Conservation (phyloP, 2,329 filamentous ascomycete species). For the Aspergillus japonicus region DNA sequence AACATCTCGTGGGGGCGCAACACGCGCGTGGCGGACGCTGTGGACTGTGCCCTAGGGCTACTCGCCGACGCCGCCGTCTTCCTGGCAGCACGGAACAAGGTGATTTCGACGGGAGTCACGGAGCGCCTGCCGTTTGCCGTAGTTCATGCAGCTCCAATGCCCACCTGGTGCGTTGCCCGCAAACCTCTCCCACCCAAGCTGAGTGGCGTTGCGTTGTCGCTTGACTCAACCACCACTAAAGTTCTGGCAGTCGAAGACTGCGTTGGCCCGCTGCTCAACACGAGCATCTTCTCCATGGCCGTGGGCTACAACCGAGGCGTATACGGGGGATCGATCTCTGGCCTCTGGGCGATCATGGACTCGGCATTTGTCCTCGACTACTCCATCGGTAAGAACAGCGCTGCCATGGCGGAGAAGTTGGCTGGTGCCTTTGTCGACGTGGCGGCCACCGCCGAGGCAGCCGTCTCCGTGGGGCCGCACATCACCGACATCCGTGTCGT, state of each 20-base stretch:
- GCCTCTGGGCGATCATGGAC: not conserved
- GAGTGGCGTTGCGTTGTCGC: not conserved
- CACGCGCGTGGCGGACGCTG: conserved; percentile 1
- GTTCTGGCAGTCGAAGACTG: not conserved
- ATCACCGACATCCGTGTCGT: not conserved
- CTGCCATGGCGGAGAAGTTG: not conserved
- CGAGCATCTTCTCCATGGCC: not conserved
- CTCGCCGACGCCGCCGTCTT: not conserved
- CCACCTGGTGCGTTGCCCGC: not conserved
- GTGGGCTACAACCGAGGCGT: not conserved
- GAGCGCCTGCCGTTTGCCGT: not conserved
- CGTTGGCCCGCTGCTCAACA: not conserved
- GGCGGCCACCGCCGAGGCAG: not conserved
- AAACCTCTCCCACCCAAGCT: not conserved
- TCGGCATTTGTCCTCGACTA: not conserved
- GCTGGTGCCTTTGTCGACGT: not conserved
- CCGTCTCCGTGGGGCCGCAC: not conserved
- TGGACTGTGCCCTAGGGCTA: conserved; percentile 1
- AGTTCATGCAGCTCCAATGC: not conserved
- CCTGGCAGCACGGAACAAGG: not conserved
- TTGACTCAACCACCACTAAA: not conserved
- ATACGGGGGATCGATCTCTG: not conserved
- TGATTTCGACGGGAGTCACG: not conserved
- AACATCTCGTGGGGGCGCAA: not conserved
- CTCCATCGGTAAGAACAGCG: conserved; percentile 1